Percentiles rank a stretch among this genome's conserved stretches.
Evolutionary conservation across 345 rosid species (phyloP).

Genomic region (Heritiera fomes): DNA sequence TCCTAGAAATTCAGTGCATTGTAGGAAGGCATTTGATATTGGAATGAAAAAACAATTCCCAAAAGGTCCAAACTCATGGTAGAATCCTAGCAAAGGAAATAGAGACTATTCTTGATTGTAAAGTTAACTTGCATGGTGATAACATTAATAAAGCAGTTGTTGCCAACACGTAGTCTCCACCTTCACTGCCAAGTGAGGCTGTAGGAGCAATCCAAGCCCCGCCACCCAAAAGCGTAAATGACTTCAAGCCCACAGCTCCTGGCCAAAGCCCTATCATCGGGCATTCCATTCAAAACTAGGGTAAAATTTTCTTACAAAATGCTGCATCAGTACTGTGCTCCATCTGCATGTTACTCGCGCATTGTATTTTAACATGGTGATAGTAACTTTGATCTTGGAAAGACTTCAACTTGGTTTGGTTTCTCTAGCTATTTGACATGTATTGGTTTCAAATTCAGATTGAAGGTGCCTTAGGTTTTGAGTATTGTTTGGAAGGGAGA

Average conservation of each 20-base stretch:
- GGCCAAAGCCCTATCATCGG: neutral
- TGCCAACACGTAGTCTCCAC: conserved; percentile 18
- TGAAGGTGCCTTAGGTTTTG: neutral
- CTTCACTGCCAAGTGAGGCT: conserved; percentile 14
- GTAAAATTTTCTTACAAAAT: neutral
- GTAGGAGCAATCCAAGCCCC: conserved; percentile 21
- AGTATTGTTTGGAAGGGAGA: neutral
- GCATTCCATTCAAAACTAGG: conserved; percentile 14
- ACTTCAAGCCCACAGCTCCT: conserved; percentile 1
- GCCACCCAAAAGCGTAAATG: conserved; percentile 12
- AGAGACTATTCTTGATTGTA: conserved; percentile 5
- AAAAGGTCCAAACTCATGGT: neutral
- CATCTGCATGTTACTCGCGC: neutral
- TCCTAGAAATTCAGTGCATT: conserved; percentile 29
- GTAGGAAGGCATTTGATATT: conserved; percentile 44
- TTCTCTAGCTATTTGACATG: neutral
- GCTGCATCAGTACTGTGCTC: neutral
- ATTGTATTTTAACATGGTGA: neutral
- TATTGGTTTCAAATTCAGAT: neutral
- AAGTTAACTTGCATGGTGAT: conserved; percentile 1
- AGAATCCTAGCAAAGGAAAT: conserved; percentile 10
- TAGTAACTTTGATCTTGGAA: neutral
- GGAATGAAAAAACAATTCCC: conserved; percentile 11
- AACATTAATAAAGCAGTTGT: neutral
- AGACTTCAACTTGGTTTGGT: neutral